These are phyloP conservation scores for Trichoderma sp. DNA, from an alignment of 2,329 filamentous ascomycete species.

Conservation along the genomic window DNA sequence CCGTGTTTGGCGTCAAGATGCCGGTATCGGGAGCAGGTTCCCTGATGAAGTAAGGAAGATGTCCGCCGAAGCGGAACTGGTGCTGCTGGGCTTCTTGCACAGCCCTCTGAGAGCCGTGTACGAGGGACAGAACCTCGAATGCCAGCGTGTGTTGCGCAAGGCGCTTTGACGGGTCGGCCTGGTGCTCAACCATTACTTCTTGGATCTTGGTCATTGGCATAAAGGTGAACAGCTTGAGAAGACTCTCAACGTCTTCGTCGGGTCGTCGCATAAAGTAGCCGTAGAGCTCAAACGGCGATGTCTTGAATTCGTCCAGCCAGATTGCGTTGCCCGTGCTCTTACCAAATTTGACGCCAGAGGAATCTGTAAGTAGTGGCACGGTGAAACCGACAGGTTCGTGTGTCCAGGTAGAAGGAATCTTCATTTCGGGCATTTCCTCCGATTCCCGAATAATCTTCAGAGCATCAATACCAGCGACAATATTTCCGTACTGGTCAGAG, in stretches of 20 bases:
- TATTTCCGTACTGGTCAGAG: slow-evolving; percentile 96
- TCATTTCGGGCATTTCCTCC: slow-evolving; percentile 48
- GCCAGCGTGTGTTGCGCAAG: slow-evolving; percentile 82
- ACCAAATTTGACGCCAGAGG: slow-evolving; percentile 86
- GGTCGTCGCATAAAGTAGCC: slow-evolving; percentile 83
- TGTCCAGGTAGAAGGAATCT: slow-evolving; percentile 44
- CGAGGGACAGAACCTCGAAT: slow-evolving; percentile 75
- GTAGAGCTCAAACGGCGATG: slow-evolving; percentile 82
- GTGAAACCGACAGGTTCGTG: slow-evolving; percentile 80
- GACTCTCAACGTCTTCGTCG: slow-evolving; percentile 77
- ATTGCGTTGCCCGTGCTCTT: slow-evolving; percentile 93
- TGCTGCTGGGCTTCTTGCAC: slow-evolving; percentile 60
- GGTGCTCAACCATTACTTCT: slow-evolving; percentile 67
- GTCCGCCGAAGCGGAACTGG: slow-evolving; percentile 47
- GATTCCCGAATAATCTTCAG: slow-evolving; percentile 71
- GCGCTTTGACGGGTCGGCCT: slow-evolving; percentile 67
- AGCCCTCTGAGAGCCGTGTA: slow-evolving; percentile 71
- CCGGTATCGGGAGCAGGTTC: slow-evolving; percentile 34
- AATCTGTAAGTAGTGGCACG: slow-evolving; percentile 83
- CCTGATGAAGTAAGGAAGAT: slow-evolving; percentile 34
- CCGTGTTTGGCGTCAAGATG: slow-evolving; percentile 47
- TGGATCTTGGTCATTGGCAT: slow-evolving; percentile 70
- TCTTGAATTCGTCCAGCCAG: slow-evolving; percentile 85
- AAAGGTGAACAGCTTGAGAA: slow-evolving; percentile 91
- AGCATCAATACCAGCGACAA: slow-evolving; percentile 83